These are phyloP conservation scores for Bjerkandera adusta DNA, from an alignment of 1,284 basidiomycete genomes.

Conservation along the genomic window DNA sequence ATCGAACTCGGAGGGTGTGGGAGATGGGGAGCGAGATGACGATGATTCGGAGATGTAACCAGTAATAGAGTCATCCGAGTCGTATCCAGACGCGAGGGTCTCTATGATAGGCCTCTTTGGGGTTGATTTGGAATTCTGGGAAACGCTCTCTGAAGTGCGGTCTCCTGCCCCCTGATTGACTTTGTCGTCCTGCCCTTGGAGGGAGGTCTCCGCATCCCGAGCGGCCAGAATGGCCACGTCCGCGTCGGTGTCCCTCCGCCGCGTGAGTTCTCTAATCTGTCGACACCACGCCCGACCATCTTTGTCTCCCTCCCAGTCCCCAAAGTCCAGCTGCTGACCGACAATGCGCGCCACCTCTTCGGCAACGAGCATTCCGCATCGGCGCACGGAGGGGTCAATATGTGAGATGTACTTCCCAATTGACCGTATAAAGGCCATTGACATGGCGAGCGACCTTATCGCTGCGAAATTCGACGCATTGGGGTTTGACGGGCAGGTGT, in stretches of 20 bases:
- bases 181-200: neutral
- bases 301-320: constrained; percentile 80
- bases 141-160: neutral
- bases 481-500: neutral
- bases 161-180: constrained; percentile 4
- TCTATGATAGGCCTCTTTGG: constrained; percentile 13
- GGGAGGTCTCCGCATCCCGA: neutral
- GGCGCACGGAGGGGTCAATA: constrained; percentile 72
- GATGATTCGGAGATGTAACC: constrained; percentile 65
- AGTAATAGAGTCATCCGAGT: constrained; percentile 81
- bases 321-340: constrained; percentile 75
- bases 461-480: constrained; percentile 23
- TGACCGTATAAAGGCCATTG: constrained; percentile 67
- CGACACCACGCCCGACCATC: constrained; percentile 70
- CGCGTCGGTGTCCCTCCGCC: constrained; percentile 50
- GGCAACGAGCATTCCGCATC: constrained; percentile 93
- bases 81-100: constrained; percentile 39
- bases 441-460: constrained; percentile 44
- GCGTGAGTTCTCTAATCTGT: constrained; percentile 50
- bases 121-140: neutral
- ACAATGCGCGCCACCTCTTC: constrained; percentile 69
- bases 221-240: constrained; percentile 1
- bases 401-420: constrained; percentile 81
- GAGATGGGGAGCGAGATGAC: constrained; percentile 77
- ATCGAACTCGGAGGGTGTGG: constrained; percentile 74